A percentile compares a stretch with the other conserved stretches of the same genome.
Conservation (phyloP, 2,329 filamentous ascomycete genomes). For the Blastomyces emzantsi region DNA sequence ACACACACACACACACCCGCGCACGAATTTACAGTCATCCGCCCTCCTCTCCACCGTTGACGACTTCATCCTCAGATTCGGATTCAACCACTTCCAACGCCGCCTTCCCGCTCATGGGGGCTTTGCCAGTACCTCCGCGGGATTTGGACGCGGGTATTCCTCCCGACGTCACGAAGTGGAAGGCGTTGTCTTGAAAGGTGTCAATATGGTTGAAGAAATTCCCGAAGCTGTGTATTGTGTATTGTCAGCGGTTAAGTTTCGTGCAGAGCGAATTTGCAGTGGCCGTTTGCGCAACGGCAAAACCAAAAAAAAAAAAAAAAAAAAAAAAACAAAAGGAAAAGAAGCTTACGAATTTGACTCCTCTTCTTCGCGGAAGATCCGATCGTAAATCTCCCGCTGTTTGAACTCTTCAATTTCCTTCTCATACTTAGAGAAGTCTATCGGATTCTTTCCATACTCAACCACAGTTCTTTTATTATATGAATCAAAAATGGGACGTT, state of each 20-base stretch:
- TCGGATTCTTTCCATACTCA: slow-evolving; percentile 54
- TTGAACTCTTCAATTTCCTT: slow-evolving; percentile 81
- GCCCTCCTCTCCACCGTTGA: slow-evolving; percentile 18
- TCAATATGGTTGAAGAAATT: slow-evolving; percentile 73
- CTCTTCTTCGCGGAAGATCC: slow-evolving; percentile 86
- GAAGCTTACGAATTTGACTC: slow-evolving; percentile 69
- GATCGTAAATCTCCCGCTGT: slow-evolving; percentile 79
- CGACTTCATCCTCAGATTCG: slow-evolving; percentile 19
- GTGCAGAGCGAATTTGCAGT: background rate
- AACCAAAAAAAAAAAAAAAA: background rate
- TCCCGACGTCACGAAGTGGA: slow-evolving; percentile 64
- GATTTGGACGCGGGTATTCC: slow-evolving; percentile 41
- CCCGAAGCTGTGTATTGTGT: slow-evolving; percentile 51
- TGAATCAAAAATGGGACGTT: slow-evolving; percentile 80
- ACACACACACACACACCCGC: background rate
- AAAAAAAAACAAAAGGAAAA: background rate
- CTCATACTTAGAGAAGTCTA: slow-evolving; percentile 72
- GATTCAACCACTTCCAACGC: slow-evolving; percentile 25
- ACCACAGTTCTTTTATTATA: slow-evolving; percentile 69
- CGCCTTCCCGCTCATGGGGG: slow-evolving; percentile 21
- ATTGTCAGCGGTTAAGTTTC: background rate
- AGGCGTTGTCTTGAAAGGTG: slow-evolving; percentile 61
- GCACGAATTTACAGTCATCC: slow-evolving; percentile 10
- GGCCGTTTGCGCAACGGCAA: too few relatives aligned
- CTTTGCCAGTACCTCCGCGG: slow-evolving; percentile 8